Conservation (phyloP, 768 basidiomycete genomes). For the Trametes cinnabarina region DNA sequence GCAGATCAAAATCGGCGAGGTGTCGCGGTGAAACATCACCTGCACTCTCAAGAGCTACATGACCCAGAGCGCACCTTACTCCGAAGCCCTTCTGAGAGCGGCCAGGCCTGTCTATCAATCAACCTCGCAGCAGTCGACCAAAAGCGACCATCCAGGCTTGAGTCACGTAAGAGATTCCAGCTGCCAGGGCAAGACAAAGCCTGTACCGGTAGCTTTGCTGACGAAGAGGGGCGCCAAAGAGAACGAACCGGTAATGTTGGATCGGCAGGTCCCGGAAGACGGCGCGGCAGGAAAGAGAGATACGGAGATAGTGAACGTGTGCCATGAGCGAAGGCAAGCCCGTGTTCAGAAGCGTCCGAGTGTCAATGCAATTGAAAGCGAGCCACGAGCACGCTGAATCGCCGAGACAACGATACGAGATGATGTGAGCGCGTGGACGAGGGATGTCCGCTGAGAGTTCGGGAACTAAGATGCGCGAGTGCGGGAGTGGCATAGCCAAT, state of each 20-base stretch:
- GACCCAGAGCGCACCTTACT: neutral
- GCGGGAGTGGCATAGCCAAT: too few species aligned
- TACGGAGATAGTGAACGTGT: slow-evolving; percentile 13
- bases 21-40: neutral
- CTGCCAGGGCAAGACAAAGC: neutral
- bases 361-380: slow-evolving; percentile 5
- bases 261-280: neutral
- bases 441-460: neutral
- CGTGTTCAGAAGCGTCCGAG: neutral
- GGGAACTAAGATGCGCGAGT: neutral
- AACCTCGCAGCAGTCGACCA: neutral
- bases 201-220: neutral
- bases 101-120: neutral
- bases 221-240: neutral
- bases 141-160: neutral
- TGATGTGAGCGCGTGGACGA: neutral
- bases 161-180: neutral
- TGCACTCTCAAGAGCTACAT: neutral
- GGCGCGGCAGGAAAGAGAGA: neutral
- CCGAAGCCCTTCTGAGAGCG: neutral
- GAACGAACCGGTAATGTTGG: neutral
- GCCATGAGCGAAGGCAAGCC: neutral
- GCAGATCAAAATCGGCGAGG: neutral
- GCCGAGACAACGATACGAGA: neutral
- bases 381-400: neutral